phyloP scores from a whole-genome alignment of 2,329 filamentous ascomycete genomes.

The Cercospora sp. region DNA sequence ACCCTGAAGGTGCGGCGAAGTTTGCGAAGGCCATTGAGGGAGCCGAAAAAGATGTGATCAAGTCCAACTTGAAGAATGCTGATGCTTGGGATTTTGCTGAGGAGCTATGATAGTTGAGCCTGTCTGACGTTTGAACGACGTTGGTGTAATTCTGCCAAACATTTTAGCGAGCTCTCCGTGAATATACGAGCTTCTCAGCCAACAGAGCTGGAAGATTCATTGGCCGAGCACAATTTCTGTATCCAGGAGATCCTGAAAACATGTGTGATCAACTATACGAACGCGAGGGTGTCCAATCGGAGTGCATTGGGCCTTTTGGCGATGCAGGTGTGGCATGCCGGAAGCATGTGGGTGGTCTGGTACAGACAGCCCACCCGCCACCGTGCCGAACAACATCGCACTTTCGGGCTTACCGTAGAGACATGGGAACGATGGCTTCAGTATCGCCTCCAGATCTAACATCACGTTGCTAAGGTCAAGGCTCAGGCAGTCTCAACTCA shows the following conservation, averaged over 20 bases:
- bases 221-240: neutral
- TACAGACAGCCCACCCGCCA: neutral
- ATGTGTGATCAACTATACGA: neutral
- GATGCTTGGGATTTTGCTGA: constrained; percentile 12
- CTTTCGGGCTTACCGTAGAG: neutral
- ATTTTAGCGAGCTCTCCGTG: neutral
- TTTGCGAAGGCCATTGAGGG: constrained; percentile 64
- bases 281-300: neutral
- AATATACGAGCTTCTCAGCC: neutral
- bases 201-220: neutral
- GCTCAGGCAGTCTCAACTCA: neutral
- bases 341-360: constrained; percentile 7
- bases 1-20: constrained; percentile 60
- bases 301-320: neutral
- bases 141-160: neutral
- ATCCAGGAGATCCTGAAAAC: neutral
- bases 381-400: neutral
- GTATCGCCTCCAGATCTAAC: neutral
- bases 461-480: neutral
- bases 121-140: neutral
- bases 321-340: neutral
- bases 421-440: neutral
- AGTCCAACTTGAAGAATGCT: constrained; percentile 17
- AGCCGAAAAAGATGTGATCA: constrained; percentile 57
- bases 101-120: neutral